These are phyloP conservation scores for Gilbertella persicaria DNA, from an alignment of 371 early-diverging fungal genomes.

Conservation along the genomic window DNA sequence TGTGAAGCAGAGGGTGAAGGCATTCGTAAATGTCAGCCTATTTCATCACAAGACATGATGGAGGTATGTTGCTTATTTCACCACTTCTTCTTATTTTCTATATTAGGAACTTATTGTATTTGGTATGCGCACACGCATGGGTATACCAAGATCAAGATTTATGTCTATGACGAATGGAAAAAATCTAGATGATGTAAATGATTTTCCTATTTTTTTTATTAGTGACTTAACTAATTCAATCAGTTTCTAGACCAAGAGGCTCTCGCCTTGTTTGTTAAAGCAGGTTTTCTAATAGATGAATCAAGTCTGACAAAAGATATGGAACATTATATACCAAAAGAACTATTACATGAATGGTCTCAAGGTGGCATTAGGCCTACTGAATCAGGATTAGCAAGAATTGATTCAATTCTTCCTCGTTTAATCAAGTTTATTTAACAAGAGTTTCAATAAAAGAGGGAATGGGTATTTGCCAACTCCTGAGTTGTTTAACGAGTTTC, in stretches of 20 bases:
- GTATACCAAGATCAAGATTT: slow-evolving; percentile 49
- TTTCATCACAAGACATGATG: slow-evolving; percentile 23
- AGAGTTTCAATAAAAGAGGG: slow-evolving; percentile 25
- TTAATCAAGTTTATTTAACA: slow-evolving; percentile 3
- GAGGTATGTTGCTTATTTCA: slow-evolving; percentile 14
- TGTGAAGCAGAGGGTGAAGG: slow-evolving; percentile 68
- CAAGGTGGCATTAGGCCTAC: slow-evolving; percentile 42
- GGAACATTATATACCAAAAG: slow-evolving; percentile 23
- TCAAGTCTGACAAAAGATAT: neutral
- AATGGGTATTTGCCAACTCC: slow-evolving; percentile 30
- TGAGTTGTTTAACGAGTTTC: slow-evolving; percentile 12
- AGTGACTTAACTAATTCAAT: neutral
- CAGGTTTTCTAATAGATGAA: slow-evolving; percentile 32
- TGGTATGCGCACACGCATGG: slow-evolving; percentile 70
- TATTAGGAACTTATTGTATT: slow-evolving; percentile 67
- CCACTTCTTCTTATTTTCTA: neutral
- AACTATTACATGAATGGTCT: slow-evolving; percentile 23
- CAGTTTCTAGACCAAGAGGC: slow-evolving; percentile 31
- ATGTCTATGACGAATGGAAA: slow-evolving; percentile 26
- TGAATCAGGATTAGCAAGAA: slow-evolving; percentile 38
- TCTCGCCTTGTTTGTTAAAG: slow-evolving; percentile 20
- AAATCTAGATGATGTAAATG: slow-evolving; percentile 23
- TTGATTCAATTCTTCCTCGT: slow-evolving; percentile 42
- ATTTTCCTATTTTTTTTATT: neutral
- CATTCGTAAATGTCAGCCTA: slow-evolving; percentile 27